Evolutionary conservation across 805 yeast genomes (phyloP).

Genomic region (Candida chauliodis): DNA sequence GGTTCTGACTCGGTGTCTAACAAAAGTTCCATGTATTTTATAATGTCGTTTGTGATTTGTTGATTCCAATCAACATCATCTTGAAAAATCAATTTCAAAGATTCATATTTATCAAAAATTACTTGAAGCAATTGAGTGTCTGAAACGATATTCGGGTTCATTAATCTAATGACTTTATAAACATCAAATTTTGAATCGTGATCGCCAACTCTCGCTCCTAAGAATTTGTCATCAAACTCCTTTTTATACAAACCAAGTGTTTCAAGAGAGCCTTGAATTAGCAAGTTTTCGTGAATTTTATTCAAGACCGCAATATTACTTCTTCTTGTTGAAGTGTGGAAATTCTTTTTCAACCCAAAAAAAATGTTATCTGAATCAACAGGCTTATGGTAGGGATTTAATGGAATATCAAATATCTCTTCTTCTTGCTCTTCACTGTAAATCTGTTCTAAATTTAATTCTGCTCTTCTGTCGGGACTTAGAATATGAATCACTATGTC

Average conservation of each 20-base stretch:
- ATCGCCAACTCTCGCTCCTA: conserved; percentile 14
- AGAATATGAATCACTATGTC: conserved; percentile 69
- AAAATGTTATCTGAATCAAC: conserved; percentile 34
- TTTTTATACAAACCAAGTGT: not conserved
- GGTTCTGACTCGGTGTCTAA: conserved; percentile 20
- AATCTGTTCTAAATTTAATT: conserved; percentile 66
- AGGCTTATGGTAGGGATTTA: not conserved
- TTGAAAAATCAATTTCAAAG: conserved; percentile 12
- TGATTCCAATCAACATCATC: conserved; percentile 7
- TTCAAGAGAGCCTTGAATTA: not conserved
- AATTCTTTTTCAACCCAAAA: conserved; percentile 36
- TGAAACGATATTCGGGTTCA: conserved; percentile 20
- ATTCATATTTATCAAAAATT: conserved; percentile 26
- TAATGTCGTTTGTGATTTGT: conserved; percentile 25
- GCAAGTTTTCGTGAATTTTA: conserved; percentile 1
- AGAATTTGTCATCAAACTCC: conserved; percentile 15
- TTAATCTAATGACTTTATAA: conserved; percentile 24
- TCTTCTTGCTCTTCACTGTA: conserved; percentile 50
- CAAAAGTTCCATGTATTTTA: conserved; percentile 28
- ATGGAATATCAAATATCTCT: not conserved
- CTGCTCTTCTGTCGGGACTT: conserved; percentile 64
- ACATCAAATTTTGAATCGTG: conserved; percentile 19
- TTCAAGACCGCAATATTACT: not conserved
- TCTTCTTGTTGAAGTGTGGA: conserved; percentile 35
- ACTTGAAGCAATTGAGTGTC: conserved; percentile 22